These are phyloP conservation scores for Linderina pennispora DNA, from an alignment of 192 early-diverging fungal species.

Conservation along the genomic window DNA sequence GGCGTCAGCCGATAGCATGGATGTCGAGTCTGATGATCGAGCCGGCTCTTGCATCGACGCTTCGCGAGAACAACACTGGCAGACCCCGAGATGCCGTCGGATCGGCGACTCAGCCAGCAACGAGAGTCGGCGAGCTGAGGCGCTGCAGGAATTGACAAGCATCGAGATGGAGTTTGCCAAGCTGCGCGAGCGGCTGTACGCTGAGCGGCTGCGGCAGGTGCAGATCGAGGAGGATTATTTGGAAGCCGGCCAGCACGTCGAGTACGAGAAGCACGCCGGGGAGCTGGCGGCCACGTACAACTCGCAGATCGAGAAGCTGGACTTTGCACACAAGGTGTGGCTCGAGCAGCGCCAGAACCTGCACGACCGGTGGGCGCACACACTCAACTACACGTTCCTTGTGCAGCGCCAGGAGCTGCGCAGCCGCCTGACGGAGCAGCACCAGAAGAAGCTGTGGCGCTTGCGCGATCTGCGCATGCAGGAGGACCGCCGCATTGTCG, in stretches of 20 bases:
- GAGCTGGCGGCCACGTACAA: slow-evolving; percentile 11
- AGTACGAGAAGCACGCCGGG: slow-evolving; percentile 30
- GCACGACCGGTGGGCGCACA: slow-evolving; percentile 21
- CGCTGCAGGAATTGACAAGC: slow-evolving; percentile 30
- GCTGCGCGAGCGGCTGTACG: slow-evolving; percentile 42
- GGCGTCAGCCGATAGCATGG: slow-evolving; percentile 1
- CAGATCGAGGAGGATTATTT: slow-evolving; percentile 39
- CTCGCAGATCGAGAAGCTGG: slow-evolving; percentile 22
- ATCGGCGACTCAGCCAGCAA: slow-evolving; percentile 9
- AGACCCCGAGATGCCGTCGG: no score
- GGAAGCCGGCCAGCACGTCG: slow-evolving; percentile 30
- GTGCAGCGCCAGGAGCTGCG: slow-evolving; percentile 44
- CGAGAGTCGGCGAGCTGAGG: slow-evolving; percentile 35
- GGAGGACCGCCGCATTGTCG: slow-evolving; percentile 19
- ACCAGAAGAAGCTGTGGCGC: slow-evolving; percentile 33
- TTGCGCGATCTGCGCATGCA: slow-evolving; percentile 29
- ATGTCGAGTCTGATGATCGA: slow-evolving; percentile 1
- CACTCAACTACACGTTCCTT: slow-evolving; percentile 40
- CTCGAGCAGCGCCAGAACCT: slow-evolving; percentile 25
- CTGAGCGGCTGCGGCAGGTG: slow-evolving; percentile 38
- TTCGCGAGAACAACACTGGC: no score
- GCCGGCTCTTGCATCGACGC: no score
- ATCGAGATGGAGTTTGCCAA: slow-evolving; percentile 48
- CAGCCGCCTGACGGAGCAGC: slow-evolving; percentile 18
- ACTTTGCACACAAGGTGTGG: slow-evolving; percentile 29